Conservation (phyloP, 2,329 filamentous ascomycete species). For the Ceratocystiopsis minuta region DNA sequence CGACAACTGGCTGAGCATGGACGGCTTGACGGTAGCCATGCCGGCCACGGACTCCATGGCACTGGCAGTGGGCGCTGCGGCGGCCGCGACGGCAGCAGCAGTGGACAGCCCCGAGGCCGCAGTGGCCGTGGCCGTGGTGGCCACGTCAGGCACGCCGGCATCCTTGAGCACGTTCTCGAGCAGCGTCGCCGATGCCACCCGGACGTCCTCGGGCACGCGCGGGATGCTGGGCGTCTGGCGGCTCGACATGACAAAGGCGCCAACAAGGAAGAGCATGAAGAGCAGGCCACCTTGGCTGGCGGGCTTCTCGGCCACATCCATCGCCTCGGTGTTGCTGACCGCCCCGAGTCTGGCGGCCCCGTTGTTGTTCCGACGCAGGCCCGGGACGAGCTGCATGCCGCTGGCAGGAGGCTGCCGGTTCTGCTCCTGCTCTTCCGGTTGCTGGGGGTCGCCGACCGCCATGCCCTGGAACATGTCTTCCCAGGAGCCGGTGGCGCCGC, state of each 20-base stretch:
- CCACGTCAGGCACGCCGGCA: conserved; percentile 35
- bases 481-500: conserved; percentile 44
- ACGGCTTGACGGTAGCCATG: conserved; percentile 25
- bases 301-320: conserved; percentile 37
- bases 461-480: conserved; percentile 65
- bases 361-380: too few relatives aligned
- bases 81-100: too few relatives aligned
- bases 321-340: conserved; percentile 32
- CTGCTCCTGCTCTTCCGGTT: conserved; percentile 25
- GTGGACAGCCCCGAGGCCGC: too few relatives aligned
- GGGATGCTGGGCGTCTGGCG: conserved; percentile 57
- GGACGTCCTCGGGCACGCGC: conserved; percentile 62
- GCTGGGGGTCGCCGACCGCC: conserved; percentile 30
- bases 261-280: conserved; percentile 90
- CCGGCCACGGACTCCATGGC: too few relatives aligned
- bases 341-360: too few relatives aligned
- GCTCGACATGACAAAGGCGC: conserved; percentile 88
- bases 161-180: conserved; percentile 71
- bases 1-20: conserved; percentile 47
- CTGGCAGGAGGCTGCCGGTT: too few relatives aligned
- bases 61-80: too few relatives aligned
- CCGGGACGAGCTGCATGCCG: conserved; percentile 26
- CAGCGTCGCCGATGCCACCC: conserved; percentile 57
- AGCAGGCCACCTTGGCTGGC: conserved; percentile 66
- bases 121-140: too few relatives aligned